Evolutionary conservation across 345 rosid genomes (phyloP).

Genomic region (Syzygium grande): DNA sequence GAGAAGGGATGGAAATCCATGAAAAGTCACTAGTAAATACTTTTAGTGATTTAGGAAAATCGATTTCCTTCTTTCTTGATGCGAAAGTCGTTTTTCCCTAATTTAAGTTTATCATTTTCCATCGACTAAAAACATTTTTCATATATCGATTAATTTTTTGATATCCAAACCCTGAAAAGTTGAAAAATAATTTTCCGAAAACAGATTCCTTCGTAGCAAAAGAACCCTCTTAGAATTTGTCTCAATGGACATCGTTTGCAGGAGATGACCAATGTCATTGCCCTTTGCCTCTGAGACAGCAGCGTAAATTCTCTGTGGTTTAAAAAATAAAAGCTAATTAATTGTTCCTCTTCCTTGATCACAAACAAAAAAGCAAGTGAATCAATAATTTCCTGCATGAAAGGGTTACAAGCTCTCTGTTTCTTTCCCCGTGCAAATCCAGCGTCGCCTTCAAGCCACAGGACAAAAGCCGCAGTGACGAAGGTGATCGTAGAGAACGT

Average conservation of each 20-base stretch:
- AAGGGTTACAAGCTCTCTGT: neutral
- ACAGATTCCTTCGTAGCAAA: neutral
- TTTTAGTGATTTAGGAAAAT: neutral
- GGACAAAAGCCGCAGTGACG: neutral
- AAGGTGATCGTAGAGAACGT: neutral
- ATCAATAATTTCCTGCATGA: neutral
- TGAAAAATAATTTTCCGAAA: rapidly evolving
- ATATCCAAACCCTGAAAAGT: neutral
- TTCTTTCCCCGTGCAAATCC: neutral
- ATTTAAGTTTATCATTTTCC: neutral
- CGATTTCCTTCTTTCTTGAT: neutral
- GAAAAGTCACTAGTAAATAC: neutral
- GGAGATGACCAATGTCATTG: neutral
- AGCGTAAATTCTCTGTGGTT: neutral
- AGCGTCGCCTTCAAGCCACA: neutral
- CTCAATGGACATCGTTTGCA: neutral
- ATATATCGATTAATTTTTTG: neutral
- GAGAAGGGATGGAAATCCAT: neutral
- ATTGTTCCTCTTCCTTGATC: neutral
- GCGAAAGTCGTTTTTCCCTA: neutral
- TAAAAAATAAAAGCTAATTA: neutral
- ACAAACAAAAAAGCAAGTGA: neutral
- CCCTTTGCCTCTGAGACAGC: neutral
- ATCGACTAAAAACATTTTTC: neutral
- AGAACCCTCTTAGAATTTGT: neutral